These are phyloP conservation scores for Xerocomus potaroensis DNA, from an alignment of 768 basidiomycete genomes.

Conservation along the genomic window DNA sequence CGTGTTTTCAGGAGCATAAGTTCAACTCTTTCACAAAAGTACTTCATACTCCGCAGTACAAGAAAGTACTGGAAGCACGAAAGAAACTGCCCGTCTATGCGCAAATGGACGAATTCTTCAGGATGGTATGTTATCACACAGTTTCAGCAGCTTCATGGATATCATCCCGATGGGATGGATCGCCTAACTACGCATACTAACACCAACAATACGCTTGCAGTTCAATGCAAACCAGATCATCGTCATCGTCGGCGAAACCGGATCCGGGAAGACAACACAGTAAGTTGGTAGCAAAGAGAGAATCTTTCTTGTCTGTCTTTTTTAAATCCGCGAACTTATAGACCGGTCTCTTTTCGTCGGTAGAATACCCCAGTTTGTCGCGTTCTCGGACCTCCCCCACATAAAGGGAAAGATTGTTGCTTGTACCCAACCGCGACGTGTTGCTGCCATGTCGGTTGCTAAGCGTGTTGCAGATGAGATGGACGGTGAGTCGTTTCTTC, in stretches of 20 bases:
- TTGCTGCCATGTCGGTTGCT: conserved; percentile 97
- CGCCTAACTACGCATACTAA: neutral
- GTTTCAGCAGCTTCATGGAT: too few species aligned
- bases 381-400: conserved; percentile 90
- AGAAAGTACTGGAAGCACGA: conserved; percentile 77
- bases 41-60: conserved; percentile 75
- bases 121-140: conserved; percentile 59
- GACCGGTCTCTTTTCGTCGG: too few species aligned
- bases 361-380: conserved; percentile 96
- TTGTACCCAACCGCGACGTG: too few species aligned
- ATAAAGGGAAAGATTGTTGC: conserved; percentile 82
- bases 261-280: too few species aligned
- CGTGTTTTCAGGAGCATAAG: conserved; percentile 80
- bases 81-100: conserved; percentile 88
- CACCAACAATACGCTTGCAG: conserved; percentile 7
- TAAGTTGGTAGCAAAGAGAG: conserved; percentile 39
- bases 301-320: conserved; percentile 18
- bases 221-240: conserved; percentile 64
- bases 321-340: conserved; percentile 22
- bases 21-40: conserved; percentile 85
- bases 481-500: conserved; percentile 67
- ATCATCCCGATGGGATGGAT: too few species aligned
- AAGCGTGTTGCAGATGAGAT: conserved; percentile 99
- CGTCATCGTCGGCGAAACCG: conserved; percentile 85
- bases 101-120: conserved; percentile 91